Conservation (phyloP, 228 moss, liverwort and hornwort species). For the Sphagnum fallax region DNA sequence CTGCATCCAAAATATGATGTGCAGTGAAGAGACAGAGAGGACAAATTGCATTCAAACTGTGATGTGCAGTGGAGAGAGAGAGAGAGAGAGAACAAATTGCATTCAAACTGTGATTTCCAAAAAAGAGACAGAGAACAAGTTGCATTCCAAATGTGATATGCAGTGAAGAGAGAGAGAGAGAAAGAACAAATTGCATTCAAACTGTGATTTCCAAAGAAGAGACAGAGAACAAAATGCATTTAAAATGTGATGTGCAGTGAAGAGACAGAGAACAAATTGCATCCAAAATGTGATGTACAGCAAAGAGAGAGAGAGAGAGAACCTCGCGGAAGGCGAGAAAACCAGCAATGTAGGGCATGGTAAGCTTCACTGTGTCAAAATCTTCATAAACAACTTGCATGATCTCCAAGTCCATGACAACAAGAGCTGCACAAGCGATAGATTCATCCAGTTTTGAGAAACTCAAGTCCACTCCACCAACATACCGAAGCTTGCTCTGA, state of each 20-base stretch:
- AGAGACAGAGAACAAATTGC: neutral
- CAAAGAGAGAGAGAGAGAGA: neutral
- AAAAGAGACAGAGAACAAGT: too few species aligned
- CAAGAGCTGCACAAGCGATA: constrained; percentile 76
- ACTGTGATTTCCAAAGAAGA: neutral
- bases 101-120: neutral
- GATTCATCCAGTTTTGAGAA: constrained; percentile 68
- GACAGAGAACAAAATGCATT: too few species aligned
- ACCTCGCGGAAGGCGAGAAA: constrained; percentile 99
- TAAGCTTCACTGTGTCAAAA: constrained; percentile 77
- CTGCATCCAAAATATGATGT: neutral
- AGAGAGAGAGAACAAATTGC: neutral
- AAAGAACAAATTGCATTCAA: neutral
- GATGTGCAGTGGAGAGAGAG: neutral
- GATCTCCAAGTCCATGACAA: constrained; percentile 72
- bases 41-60: too few species aligned
- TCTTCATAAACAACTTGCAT: constrained; percentile 88
- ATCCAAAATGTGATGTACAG: neutral
- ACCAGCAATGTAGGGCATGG: constrained; percentile 88
- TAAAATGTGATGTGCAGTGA: neutral
- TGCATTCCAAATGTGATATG: too few species aligned
- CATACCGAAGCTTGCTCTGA: constrained; percentile 40
- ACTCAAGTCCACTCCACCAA: constrained; percentile 93
- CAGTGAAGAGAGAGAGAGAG: neutral
- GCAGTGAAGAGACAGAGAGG: too few species aligned